Evolutionary conservation across 345 rosid species (phyloP), one percentile per base, ranked within the genome.

Genomic region (Durio zibethinus): DNA sequence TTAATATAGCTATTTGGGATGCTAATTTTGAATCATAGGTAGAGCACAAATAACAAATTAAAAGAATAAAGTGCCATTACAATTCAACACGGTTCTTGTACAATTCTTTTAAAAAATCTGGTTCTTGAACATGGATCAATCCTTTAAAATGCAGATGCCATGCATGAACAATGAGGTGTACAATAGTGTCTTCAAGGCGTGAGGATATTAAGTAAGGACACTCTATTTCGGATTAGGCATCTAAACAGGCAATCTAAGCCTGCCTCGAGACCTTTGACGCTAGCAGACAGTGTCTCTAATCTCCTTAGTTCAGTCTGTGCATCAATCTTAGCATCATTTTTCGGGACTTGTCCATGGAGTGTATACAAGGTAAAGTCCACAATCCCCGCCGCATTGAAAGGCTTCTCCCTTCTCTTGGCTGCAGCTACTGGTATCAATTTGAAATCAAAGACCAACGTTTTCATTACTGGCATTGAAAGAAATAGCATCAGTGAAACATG

Each of bases 381-480:
- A 43, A 35, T 78, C 57, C 76, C 91, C 72, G 85, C 86, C 53
- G 86, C 91, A 25, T 78, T 85, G 29, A 85, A 75, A 57, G 66
- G 29, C 80, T 81, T 85, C 62, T 79, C 75, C 35, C 71, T 75
- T 81, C 27, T 79, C 31, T 81, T 67, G 5, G 83, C 77, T 43
- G 83, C 72, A n/a, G 25, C 35, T 1, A 33, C 48, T 2, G 78
- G 80, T 38, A 86, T 74, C 82, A 85, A 27, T 73, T 83, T 1
- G 88, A 79, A 43, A 86, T 69, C 77, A 84, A 40, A 0, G 84
- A 82, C 88, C 91, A 85, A 9, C 92, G 81, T 77, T 77, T 71
- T 63, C 53, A 48, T 18, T 4, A 14, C 67, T 0, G 90, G 81
- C 29, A 78, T 56, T 1, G 86, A 85, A 7, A 91, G 50, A 60